Evolutionary conservation across 805 yeast genomes (phyloP).

Genomic region (Metschnikowia anglica): DNA sequence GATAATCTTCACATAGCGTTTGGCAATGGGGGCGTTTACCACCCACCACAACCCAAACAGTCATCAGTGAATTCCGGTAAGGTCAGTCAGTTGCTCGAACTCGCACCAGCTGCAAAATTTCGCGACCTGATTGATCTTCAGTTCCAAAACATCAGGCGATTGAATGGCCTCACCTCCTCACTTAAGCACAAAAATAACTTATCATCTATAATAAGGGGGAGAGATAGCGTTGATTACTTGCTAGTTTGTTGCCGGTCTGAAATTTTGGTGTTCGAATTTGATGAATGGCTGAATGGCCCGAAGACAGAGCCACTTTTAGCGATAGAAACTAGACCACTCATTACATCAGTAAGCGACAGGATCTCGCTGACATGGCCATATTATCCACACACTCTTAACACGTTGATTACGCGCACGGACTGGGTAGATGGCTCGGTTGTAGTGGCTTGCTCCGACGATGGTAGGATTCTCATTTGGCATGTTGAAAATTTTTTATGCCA

Average conservation of each 20-base stretch:
- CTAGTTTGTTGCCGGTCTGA: slow-evolving; percentile 37
- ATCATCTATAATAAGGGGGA: slow-evolving; percentile 23
- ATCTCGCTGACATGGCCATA: slow-evolving; percentile 50
- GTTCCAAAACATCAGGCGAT: slow-evolving; percentile 22
- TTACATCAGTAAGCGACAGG: slow-evolving; percentile 42
- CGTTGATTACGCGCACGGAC: slow-evolving; percentile 34
- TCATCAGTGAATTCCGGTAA: slow-evolving; percentile 18
- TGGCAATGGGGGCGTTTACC: background rate
- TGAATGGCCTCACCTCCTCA: slow-evolving; percentile 26
- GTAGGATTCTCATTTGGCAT: slow-evolving; percentile 44
- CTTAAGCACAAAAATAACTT: slow-evolving; percentile 45
- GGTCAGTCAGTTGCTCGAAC: slow-evolving; percentile 18
- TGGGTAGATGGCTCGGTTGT: slow-evolving; percentile 45
- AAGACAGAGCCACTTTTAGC: slow-evolving; percentile 24
- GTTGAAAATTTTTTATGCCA: slow-evolving; percentile 26
- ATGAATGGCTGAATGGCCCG: slow-evolving; percentile 29
- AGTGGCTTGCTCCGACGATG: slow-evolving; percentile 55
- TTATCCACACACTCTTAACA: slow-evolving; percentile 58
- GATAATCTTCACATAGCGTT: background rate
- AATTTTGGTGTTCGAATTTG: slow-evolving; percentile 34
- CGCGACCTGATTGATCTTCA: slow-evolving; percentile 31
- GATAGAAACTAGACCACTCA: slow-evolving; percentile 43
- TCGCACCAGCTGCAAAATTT: slow-evolving; percentile 39
- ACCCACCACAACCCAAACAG: background rate
- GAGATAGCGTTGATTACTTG: slow-evolving; percentile 22